Percentiles rank a stretch among this genome's conserved stretches.
Conservation (phyloP, 345 rosid genomes). For the Nephelium lappaceum region DNA sequence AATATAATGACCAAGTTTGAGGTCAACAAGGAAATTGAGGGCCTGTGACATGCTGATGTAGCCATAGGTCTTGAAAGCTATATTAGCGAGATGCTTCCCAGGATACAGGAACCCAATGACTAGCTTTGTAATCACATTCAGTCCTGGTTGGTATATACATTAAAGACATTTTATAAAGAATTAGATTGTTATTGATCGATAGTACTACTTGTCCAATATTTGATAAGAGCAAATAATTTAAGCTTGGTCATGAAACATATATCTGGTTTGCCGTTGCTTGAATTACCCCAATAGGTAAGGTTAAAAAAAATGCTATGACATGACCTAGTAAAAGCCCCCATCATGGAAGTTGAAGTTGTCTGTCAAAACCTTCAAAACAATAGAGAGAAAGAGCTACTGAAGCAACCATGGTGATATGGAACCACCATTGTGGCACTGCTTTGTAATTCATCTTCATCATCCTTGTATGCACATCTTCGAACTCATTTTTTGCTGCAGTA, state of each 20-base stretch:
- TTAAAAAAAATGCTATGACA: constrained; percentile 43
- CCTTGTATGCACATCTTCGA: constrained; percentile 63
- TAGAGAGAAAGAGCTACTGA: constrained; percentile 36
- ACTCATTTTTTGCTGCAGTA: constrained; percentile 32
- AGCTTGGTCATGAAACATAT: too few relatives aligned
- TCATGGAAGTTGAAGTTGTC: constrained; percentile 52
- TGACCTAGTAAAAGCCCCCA: constrained; percentile 51
- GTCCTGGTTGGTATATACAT: constrained; percentile 48
- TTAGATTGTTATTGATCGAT: background rate
- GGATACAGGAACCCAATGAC: constrained; percentile 58
- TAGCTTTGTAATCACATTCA: constrained; percentile 55
- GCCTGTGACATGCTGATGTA: constrained; percentile 54
- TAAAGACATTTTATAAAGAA: background rate
- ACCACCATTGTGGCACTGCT: constrained; percentile 57
- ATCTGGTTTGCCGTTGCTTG: constrained; percentile 43
- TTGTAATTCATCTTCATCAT: constrained; percentile 64
- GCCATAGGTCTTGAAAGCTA: constrained; percentile 54
- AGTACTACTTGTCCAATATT: too few relatives aligned
- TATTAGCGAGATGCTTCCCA: constrained; percentile 53
- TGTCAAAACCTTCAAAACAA: constrained; percentile 49
- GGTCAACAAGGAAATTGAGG: constrained; percentile 35
- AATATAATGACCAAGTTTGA: constrained; percentile 67
- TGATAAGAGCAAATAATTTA: too few relatives aligned
- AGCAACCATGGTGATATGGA: too few relatives aligned
- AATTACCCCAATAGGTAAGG: constrained; percentile 52